phyloP scores from a whole-genome alignment of 169 alveolate genomes.

The Eimeria mitis region DNA sequence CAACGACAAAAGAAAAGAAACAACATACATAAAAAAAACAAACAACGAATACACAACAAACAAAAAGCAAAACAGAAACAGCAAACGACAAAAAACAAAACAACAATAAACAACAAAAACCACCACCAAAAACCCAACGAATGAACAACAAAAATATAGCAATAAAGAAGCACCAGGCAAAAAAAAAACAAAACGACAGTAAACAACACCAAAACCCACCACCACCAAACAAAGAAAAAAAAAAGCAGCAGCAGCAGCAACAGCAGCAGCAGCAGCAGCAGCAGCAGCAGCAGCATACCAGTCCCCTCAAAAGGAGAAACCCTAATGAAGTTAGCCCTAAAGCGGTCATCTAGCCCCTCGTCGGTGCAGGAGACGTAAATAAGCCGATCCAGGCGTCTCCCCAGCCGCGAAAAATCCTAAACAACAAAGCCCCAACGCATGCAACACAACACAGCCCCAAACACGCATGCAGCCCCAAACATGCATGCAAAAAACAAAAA shows the following conservation, averaged over 20 bases:
- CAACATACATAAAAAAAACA: neutral
- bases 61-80: neutral
- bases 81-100: no score
- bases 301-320: conserved; percentile 79
- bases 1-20: neutral
- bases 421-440: neutral
- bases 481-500: no score
- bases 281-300: neutral
- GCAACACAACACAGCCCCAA: neutral
- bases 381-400: conserved; percentile 91
- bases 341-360: conserved; percentile 85
- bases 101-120: neutral
- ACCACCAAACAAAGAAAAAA: no score
- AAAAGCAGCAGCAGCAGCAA: neutral
- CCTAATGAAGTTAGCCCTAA: conserved; percentile 58
- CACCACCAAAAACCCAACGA: no score
- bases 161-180: no score
- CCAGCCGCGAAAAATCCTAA: conserved; percentile 87
- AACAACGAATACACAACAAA: neutral
- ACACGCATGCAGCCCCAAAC: neutral
- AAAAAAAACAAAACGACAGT: no score
- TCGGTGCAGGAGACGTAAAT: conserved; percentile 92
- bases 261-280: no score
- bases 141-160: no score
- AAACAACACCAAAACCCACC: no score